phyloP scores from a whole-genome alignment of 225 moss, liverwort and hornwort species.

The Pseudoscleropodium purum region DNA sequence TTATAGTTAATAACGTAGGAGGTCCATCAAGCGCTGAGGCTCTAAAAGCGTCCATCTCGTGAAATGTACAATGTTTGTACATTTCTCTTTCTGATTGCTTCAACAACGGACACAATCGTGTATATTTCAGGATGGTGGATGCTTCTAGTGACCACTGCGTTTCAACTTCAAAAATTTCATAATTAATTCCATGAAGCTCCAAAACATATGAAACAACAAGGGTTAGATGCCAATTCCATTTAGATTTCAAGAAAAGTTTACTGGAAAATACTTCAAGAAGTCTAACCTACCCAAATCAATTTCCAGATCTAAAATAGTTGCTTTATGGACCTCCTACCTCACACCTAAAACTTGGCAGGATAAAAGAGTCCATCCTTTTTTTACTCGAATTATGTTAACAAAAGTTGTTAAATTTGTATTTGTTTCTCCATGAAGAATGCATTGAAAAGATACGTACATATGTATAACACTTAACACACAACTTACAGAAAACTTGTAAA shows the following conservation, averaged over 20 bases:
- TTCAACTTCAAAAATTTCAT: neutral
- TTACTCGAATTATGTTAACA: neutral
- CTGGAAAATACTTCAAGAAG: neutral
- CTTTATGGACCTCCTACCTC: neutral
- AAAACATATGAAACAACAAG: neutral
- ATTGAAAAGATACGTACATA: neutral
- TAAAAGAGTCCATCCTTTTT: neutral
- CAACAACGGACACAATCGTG: neutral
- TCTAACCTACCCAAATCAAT: neutral
- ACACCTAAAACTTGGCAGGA: neutral
- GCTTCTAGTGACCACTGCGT: neutral
- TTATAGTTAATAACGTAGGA: neutral
- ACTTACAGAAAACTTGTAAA: neutral
- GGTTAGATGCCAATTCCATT: neutral
- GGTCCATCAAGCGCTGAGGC: neutral
- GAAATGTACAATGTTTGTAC: neutral
- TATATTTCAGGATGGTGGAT: neutral
- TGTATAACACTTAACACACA: too few species aligned
- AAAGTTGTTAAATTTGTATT: neutral
- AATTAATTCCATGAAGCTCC: neutral
- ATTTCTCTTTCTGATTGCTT: neutral
- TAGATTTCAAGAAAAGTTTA: neutral
- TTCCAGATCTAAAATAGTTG: neutral
- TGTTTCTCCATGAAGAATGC: neutral
- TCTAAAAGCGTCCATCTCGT: rapidly evolving